phyloP scores from a whole-genome alignment of 2,329 filamentous ascomycete species.

The Tolypocladium nubicola region DNA sequence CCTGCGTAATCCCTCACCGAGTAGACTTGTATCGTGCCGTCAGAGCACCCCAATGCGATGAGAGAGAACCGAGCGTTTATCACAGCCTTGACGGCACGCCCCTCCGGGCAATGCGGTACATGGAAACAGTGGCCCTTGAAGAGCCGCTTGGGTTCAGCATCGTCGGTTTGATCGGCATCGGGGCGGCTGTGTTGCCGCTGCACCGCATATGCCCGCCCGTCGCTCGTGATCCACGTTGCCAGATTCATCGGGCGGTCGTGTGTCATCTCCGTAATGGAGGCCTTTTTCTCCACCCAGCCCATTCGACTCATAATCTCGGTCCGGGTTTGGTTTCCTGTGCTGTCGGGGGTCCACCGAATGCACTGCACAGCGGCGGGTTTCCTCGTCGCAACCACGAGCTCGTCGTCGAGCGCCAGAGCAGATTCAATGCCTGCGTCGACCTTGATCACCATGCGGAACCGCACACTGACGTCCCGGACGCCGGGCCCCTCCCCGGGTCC shows the following conservation, averaged over 20 bases:
- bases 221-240: slow-evolving; percentile 81
- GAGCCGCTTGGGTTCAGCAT: slow-evolving; percentile 50
- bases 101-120: slow-evolving; percentile 46
- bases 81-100: slow-evolving; percentile 60
- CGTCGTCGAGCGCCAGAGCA: slow-evolving; percentile 81
- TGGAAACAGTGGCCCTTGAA: slow-evolving; percentile 94
- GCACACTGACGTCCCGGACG: slow-evolving; percentile 76
- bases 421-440: slow-evolving; percentile 90
- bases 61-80: slow-evolving; percentile 95
- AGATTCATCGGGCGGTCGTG: slow-evolving; percentile 95
- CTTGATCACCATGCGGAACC: slow-evolving; percentile 96
- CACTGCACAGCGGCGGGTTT: slow-evolving; percentile 95
- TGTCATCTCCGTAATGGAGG: slow-evolving; percentile 71
- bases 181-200: slow-evolving; percentile 50
- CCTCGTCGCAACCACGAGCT: slow-evolving; percentile 80
- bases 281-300: slow-evolving; percentile 72
- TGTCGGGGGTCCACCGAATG: slow-evolving; percentile 87
- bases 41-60: slow-evolving; percentile 72
- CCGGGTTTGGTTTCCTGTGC: slow-evolving; percentile 70
- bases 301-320: slow-evolving; percentile 86
- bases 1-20: slow-evolving; percentile 87
- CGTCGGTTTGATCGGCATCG: slow-evolving; percentile 27
- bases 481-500: slow-evolving; percentile 75
- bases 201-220: slow-evolving; percentile 83
- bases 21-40: slow-evolving; percentile 80